A percentile compares a stretch with the other conserved stretches of the same genome.
These are phyloP conservation scores for Petunia axillaris DNA, from an alignment of 257 asterid species.

Conservation along the genomic window DNA sequence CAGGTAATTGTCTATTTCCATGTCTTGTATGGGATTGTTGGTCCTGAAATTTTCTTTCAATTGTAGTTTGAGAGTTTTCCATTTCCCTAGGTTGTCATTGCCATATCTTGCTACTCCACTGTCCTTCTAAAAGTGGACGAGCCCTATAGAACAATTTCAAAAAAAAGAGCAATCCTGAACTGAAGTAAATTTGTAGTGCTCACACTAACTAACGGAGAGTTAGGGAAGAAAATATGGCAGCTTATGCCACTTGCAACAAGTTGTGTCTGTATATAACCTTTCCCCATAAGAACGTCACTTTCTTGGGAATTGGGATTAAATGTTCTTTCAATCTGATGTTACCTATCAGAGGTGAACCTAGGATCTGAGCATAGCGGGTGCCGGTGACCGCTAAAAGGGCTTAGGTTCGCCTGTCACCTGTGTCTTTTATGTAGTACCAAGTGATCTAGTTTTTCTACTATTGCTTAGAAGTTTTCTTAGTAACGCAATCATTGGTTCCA, in stretches of 20 bases:
- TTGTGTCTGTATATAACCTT: not conserved
- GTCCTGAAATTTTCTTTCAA: not conserved
- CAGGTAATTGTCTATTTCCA: slow-evolving; percentile 61
- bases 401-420: too few species aligned
- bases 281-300: not conserved
- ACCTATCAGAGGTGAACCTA: not conserved
- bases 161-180: slow-evolving; percentile 10
- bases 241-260: slow-evolving; percentile 15
- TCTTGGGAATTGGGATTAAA: not conserved
- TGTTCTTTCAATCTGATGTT: not conserved
- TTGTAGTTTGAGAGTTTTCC: not conserved
- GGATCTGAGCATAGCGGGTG: too few species aligned
- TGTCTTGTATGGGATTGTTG: not conserved
- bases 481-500: not conserved
- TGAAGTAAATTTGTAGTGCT: slow-evolving; percentile 14
- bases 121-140: not conserved
- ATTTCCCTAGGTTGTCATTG: not conserved
- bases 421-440: not conserved
- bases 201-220: not conserved
- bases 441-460: slow-evolving; percentile 9
- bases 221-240: not conserved
- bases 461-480: slow-evolving; percentile 4
- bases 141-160: slow-evolving; percentile 1
- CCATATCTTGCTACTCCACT: not conserved
- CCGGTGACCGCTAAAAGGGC: too few species aligned